Base-by-base conservation (phyloP, 192 early-diverging fungal genomes). In the Podila horticola region DNA sequence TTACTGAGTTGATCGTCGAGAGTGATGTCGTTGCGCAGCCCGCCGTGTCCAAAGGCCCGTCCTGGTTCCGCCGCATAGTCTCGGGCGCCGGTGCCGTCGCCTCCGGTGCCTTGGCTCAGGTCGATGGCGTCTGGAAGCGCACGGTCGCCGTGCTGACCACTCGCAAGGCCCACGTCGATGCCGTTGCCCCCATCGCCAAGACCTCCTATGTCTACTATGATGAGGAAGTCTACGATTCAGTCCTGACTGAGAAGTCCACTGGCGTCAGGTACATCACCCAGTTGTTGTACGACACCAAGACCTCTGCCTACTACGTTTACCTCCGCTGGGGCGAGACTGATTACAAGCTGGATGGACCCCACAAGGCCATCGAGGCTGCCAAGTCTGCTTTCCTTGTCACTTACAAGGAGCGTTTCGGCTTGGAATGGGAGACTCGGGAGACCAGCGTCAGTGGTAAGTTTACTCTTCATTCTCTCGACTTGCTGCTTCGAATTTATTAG, bases 21-120 rank as follows among this genome's bases (percentile, higher is more conserved):
- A 38, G 0, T 10, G 36, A 7, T 31, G 31, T 31, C 36, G 8
- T 6, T 6, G 10, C 36, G 5, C 5, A 38, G 3, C 5, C 36
- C 36, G 36, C 8, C 10, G 8, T 1, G 5, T 10, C 36, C 36
- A 38, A 38, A 7, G 31, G 31, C 31, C 10, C 8, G 4, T 38
- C 36, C 36, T 75, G 74, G 74, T 50, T 75, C 74, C 31, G 31
- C 31, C 31, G 31, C 31, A 2, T 31, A 5, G 31, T 52, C 50
- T 31, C 31, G 31, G 31, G 31, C 3, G 31, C 31, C 31, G 31
- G 31, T 31, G 31, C 31, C 31, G 31, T 31, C 31, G 31, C 31
- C 50, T 19, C 58, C 2, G 58, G 58, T 9, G 58, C 58, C 58
- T 58, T 58, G 58, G 19, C 58, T 8, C 17, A 58, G 58, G 58